Evolutionary conservation across 2,329 filamentous ascomycete species (phyloP).

Genomic region (Colletotrichum euphorbiae): DNA sequence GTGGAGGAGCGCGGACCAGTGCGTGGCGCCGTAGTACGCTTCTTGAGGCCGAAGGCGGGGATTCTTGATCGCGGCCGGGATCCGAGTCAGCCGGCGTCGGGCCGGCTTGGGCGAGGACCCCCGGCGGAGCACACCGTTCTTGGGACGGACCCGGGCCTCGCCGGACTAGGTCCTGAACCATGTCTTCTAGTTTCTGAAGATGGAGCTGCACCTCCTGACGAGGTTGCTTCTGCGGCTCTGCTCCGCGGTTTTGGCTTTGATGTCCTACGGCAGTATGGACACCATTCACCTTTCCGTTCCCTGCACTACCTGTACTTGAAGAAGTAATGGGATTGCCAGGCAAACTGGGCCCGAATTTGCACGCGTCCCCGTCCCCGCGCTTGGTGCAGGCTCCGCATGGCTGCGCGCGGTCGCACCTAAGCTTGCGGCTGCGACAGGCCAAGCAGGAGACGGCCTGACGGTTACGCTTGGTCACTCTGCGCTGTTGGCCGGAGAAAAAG

Average conservation of each 20-base stretch:
- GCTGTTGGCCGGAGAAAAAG: constrained; percentile 45
- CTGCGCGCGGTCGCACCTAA: constrained; percentile 55
- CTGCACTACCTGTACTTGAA: neutral
- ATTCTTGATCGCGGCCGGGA: neutral
- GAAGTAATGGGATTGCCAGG: neutral
- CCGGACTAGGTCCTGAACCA: constrained; percentile 52
- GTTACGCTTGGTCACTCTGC: constrained; percentile 51
- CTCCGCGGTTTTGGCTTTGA: neutral
- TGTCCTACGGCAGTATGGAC: constrained; percentile 32
- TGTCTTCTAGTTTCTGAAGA: constrained; percentile 54
- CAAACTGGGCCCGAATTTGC: constrained; percentile 47
- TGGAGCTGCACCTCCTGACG: constrained; percentile 54
- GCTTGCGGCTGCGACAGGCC: constrained; percentile 56
- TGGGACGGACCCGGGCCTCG: neutral
- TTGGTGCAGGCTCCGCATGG: constrained; percentile 55
- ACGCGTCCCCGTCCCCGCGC: constrained; percentile 50
- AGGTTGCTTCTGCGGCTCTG: constrained; percentile 12
- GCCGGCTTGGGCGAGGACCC: neutral
- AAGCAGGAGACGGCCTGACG: constrained; percentile 56
- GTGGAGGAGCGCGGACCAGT: constrained; percentile 56
- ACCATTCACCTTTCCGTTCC: constrained; percentile 17
- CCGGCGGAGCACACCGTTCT: neutral
- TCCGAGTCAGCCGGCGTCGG: constrained; percentile 30
- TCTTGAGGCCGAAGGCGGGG: constrained; percentile 5
- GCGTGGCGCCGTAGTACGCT: constrained; percentile 52